phyloP scores from a whole-genome alignment of 805 yeast genomes.

The Wickerhamiella dianesei region DNA sequence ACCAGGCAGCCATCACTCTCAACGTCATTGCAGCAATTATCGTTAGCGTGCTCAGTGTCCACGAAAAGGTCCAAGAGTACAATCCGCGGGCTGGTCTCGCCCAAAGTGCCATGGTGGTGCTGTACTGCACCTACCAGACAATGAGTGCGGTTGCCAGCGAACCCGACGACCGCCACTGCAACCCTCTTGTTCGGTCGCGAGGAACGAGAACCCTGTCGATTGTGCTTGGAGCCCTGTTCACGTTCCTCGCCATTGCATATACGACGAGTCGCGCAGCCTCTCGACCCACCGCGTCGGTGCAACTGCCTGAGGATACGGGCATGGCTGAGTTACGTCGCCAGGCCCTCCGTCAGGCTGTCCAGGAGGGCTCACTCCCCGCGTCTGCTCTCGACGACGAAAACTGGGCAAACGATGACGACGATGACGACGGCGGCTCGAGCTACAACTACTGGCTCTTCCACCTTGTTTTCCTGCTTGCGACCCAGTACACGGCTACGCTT shows the following conservation, averaged over 20 bases:
- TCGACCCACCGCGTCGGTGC: conserved; percentile 26
- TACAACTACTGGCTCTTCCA: conserved; percentile 48
- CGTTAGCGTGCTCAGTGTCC: conserved; percentile 57
- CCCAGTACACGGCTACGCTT: conserved; percentile 91
- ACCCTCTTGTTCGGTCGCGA: conserved; percentile 76
- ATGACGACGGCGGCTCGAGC: conserved; percentile 6
- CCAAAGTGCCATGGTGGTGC: conserved; percentile 88
- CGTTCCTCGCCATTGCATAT: conserved; percentile 89
- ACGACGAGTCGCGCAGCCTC: conserved; percentile 92
- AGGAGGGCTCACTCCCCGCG: conserved; percentile 86
- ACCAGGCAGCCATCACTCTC: conserved; percentile 70
- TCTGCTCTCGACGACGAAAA: conserved; percentile 68
- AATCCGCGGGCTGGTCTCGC: conserved; percentile 95
- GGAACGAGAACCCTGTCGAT: conserved; percentile 86
- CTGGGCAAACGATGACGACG: conserved; percentile 38
- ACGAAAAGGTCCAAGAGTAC: conserved; percentile 74
- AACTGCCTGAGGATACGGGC: conserved; percentile 27
- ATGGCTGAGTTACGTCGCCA: conserved; percentile 68
- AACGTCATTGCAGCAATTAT: conserved; percentile 54
- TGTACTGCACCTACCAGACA: conserved; percentile 82
- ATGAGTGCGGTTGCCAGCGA: conserved; percentile 91
- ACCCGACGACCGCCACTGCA: conserved; percentile 87
- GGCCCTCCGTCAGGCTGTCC: conserved; percentile 89
- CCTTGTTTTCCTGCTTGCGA: conserved; percentile 81
- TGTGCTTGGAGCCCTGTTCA: conserved; percentile 80